Conservation (phyloP, 176 grass and related monocot species). For the Phoenix dactylifera region DNA sequence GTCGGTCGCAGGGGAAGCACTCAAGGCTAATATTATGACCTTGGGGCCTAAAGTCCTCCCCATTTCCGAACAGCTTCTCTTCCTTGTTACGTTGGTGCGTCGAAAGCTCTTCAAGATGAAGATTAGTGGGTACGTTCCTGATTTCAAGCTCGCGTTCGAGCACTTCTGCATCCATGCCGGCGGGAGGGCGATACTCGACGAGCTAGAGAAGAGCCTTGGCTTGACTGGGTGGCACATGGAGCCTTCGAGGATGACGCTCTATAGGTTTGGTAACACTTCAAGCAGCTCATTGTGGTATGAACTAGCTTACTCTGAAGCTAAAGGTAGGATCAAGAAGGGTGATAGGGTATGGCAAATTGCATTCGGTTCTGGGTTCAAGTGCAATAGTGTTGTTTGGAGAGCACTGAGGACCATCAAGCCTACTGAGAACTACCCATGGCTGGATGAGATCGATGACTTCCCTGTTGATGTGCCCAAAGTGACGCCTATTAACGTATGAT, state of each 20-base stretch:
- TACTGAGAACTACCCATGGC: conserved; percentile 2
- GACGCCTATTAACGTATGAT: not conserved
- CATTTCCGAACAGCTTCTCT: conserved; percentile 7
- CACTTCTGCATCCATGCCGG: conserved; percentile 3
- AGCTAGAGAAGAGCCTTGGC: conserved; percentile 6
- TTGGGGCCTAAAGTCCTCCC: conserved; percentile 4
- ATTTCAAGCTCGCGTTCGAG: conserved; percentile 5
- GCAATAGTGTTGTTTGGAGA: conserved; percentile 15
- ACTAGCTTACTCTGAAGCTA: conserved; percentile 10
- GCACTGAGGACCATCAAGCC: not conserved
- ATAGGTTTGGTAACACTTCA: conserved; percentile 11
- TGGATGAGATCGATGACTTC: conserved; percentile 5
- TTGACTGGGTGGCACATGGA: conserved; percentile 6
- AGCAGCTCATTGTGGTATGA: conserved; percentile 14
- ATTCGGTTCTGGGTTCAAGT: conserved; percentile 22
- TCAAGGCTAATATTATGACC: conserved; percentile 8
- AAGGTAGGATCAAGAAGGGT: conserved; percentile 8
- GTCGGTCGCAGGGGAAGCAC: conserved; percentile 5
- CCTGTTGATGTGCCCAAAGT: conserved; percentile 5
- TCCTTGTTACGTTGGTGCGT: not conserved
- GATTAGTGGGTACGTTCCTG: not conserved
- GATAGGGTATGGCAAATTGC: conserved; percentile 17
- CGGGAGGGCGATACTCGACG: conserved; percentile 4
- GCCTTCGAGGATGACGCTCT: conserved; percentile 13
- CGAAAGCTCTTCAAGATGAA: not conserved